Evolutionary conservation across 129 eudicot species (phyloP).

Genomic region (Tanacetum coccineum): DNA sequence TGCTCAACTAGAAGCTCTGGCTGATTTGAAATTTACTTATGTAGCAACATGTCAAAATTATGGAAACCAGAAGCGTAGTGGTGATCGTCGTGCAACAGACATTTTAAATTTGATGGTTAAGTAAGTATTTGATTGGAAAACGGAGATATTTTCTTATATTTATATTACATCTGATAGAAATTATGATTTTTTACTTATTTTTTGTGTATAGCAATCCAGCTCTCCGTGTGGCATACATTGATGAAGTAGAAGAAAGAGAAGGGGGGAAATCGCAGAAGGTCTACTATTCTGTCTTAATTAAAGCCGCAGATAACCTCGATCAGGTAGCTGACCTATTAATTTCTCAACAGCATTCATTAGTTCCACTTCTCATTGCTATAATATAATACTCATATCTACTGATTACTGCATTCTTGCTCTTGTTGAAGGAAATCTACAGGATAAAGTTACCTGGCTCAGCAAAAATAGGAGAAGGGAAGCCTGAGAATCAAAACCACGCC

Average conservation of each 20-base stretch:
- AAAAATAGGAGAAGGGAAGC: constrained; percentile 98
- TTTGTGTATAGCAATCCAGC: constrained; percentile 72
- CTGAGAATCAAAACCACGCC: constrained; percentile 99
- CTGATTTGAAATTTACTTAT: constrained; percentile 96
- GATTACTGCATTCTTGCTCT: constrained; percentile 26
- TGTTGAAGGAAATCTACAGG: constrained; percentile 86
- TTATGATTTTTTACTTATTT: constrained; percentile 6
- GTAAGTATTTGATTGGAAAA: constrained; percentile 45
- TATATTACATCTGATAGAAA: constrained; percentile 2
- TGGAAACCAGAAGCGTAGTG: constrained; percentile 94
- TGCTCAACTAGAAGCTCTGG: constrained; percentile 88
- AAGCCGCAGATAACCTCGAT: constrained; percentile 95
- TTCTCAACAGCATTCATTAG: constrained; percentile 15
- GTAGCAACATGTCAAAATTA: constrained; percentile 96
- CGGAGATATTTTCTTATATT: background rate
- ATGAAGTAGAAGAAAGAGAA: constrained; percentile 96
- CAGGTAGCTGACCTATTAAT: constrained; percentile 49
- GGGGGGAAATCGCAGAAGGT: constrained; percentile 73
- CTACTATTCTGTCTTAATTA: constrained; percentile 85
- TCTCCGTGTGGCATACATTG: constrained; percentile 97
- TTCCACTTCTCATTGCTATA: constrained; percentile 10
- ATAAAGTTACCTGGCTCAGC: constrained; percentile 94
- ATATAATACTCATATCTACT: background rate
- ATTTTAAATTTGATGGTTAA: constrained; percentile 94
- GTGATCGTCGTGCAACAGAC: constrained; percentile 99